Conservation (phyloP, 208 protist genomes). For the Trypanosoma rangeli region DNA sequence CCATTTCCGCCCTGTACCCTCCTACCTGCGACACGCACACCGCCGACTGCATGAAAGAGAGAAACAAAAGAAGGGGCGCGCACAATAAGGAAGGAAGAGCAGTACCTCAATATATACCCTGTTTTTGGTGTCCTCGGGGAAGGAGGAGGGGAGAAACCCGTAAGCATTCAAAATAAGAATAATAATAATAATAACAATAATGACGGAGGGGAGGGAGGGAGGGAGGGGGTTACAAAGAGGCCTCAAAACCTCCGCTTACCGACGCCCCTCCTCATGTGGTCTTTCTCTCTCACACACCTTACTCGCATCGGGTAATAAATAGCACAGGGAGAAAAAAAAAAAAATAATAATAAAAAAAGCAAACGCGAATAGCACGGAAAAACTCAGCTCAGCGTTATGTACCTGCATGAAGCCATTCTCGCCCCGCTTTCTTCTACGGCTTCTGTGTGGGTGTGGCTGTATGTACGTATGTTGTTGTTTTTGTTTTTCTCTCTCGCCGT, state of each 20-base stretch:
- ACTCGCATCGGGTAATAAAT: background rate
- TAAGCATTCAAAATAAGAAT: background rate
- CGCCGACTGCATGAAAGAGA: background rate
- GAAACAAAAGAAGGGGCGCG: background rate
- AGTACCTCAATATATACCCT: background rate
- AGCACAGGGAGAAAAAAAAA: too few species aligned
- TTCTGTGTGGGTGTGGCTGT: too few species aligned
- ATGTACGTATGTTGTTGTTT: too few species aligned
- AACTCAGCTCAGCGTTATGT: background rate
- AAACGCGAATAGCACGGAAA: background rate
- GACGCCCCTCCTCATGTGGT: background rate
- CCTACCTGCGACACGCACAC: too few species aligned
- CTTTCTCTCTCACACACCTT: background rate
- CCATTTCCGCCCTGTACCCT: constrained; percentile 59
- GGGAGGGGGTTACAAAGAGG: too few species aligned
- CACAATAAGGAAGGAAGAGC: background rate
- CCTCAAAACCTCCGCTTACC: background rate
- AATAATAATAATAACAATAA: constrained; percentile 4
- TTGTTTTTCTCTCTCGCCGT: too few species aligned
- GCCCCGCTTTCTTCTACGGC: too few species aligned
- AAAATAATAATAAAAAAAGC: too few species aligned
- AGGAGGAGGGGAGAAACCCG: too few species aligned
- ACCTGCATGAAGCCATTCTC: background rate
- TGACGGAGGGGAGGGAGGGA: background rate
- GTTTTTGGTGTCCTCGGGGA: too few species aligned